These are phyloP conservation scores for Scedosporium dehoogii DNA, from an alignment of 2,329 filamentous ascomycete species.

Conservation along the genomic window DNA sequence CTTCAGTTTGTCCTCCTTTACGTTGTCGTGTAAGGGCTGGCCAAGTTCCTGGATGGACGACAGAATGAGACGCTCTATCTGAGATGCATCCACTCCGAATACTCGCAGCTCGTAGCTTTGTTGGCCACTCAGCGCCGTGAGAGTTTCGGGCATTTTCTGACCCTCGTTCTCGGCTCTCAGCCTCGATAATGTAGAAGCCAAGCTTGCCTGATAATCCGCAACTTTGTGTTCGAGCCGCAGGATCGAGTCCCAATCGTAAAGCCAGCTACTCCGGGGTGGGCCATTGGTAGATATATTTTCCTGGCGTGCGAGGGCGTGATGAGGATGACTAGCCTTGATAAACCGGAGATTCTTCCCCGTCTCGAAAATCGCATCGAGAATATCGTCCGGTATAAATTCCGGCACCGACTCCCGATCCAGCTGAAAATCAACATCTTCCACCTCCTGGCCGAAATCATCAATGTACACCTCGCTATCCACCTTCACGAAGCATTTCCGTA, in stretches of 20 bases:
- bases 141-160: slow-evolving; percentile 9
- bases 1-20: slow-evolving; percentile 25
- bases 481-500: slow-evolving; percentile 49
- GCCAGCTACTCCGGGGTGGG: slow-evolving; percentile 55
- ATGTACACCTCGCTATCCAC: slow-evolving; percentile 42
- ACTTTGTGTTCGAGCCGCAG: slow-evolving; percentile 53
- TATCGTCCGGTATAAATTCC: slow-evolving; percentile 58
- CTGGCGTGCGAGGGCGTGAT: slow-evolving; percentile 55
- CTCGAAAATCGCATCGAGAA: slow-evolving; percentile 66
- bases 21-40: slow-evolving; percentile 19
- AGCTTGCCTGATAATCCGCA: slow-evolving; percentile 20
- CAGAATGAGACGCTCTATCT: slow-evolving; percentile 37
- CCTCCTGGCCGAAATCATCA: slow-evolving; percentile 49
- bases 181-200: slow-evolving; percentile 14
- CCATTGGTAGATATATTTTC: slow-evolving; percentile 33
- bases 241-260: slow-evolving; percentile 63
- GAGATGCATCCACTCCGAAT: slow-evolving; percentile 36
- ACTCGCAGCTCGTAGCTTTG: slow-evolving; percentile 25
- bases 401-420: slow-evolving; percentile 59
- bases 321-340: slow-evolving; percentile 58
- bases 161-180: not conserved
- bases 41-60: slow-evolving; percentile 38
- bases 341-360: slow-evolving; percentile 68
- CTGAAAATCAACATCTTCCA: slow-evolving; percentile 48
- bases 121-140: slow-evolving; percentile 1